Conservation (phyloP, 306 rosid species). For the Pterocarpus santalinus region DNA sequence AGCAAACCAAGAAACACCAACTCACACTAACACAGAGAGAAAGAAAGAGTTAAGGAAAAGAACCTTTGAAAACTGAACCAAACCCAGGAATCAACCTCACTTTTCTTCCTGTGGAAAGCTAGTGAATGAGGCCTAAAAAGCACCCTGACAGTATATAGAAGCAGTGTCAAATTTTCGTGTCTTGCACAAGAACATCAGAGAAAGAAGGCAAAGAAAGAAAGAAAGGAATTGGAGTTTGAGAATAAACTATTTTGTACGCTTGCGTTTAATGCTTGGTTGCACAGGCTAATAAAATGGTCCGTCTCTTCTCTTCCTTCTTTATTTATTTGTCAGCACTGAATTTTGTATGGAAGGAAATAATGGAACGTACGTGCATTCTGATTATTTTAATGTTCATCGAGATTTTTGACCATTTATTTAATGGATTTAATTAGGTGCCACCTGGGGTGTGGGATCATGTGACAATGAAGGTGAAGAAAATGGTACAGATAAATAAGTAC, state of each 20-base stretch:
- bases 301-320: neutral
- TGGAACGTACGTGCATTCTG: slow-evolving; percentile 1
- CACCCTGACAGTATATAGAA: slow-evolving; percentile 31
- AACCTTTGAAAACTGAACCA: slow-evolving; percentile 49
- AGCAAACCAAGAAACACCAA: slow-evolving; percentile 45
- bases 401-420: neutral
- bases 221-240: slow-evolving; percentile 49
- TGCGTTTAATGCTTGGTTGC: slow-evolving; percentile 56
- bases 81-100: slow-evolving; percentile 53
- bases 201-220: slow-evolving; percentile 42
- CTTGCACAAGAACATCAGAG: slow-evolving; percentile 23
- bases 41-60: slow-evolving; percentile 37
- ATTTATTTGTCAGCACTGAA: slow-evolving; percentile 1
- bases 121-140: slow-evolving; percentile 42
- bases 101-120: slow-evolving; percentile 47
- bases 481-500: neutral
- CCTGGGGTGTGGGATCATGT: slow-evolving; percentile 61
- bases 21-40: slow-evolving; percentile 26
- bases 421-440: slow-evolving; percentile 53
- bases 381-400: slow-evolving; percentile 33
- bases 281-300: slow-evolving; percentile 40
- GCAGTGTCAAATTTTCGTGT: slow-evolving; percentile 35
- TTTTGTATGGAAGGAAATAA: neutral
- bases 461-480: slow-evolving; percentile 40
- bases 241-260: slow-evolving; percentile 63